Percentiles rank a stretch among this genome's conserved stretches.
Conservation (phyloP, 768 basidiomycete genomes). For the Lactarius psammicola region DNA sequence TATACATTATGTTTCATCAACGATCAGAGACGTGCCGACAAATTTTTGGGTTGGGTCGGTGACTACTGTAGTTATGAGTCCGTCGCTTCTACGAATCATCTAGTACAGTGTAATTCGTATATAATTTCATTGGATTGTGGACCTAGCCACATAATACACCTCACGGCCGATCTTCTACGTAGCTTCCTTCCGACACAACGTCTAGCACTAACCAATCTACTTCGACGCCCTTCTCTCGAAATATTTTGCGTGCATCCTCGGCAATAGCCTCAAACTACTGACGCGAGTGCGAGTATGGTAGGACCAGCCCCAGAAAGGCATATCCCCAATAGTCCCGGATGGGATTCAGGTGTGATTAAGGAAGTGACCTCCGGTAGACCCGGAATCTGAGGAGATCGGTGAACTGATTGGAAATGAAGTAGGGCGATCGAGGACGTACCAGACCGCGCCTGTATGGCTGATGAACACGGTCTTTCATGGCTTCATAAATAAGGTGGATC, state of each 20-base stretch:
- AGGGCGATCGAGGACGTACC: constrained; percentile 45
- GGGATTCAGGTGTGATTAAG: constrained; percentile 79
- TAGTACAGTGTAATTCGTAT: not conserved
- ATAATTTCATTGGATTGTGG: not conserved
- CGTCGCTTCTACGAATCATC: not conserved
- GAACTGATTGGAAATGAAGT: not conserved
- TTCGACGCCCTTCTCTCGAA: constrained; percentile 65
- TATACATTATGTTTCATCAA: not conserved
- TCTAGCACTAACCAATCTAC: constrained; percentile 90
- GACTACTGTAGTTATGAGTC: not conserved
- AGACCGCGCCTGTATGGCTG: constrained; percentile 92
- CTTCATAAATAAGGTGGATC: constrained; percentile 98
- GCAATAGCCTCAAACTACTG: constrained; percentile 76
- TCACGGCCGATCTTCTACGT: constrained; percentile 27
- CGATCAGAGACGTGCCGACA: not conserved
- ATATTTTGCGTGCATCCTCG: constrained; percentile 73
- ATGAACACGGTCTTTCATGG: constrained; percentile 98
- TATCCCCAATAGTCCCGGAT: constrained; percentile 94
- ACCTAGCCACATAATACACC: constrained; percentile 4
- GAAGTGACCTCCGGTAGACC: constrained; percentile 92
- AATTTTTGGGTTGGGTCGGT: not conserved
- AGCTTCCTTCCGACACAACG: constrained; percentile 50
- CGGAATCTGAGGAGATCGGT: constrained; percentile 65
- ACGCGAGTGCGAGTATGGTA: constrained; percentile 93
- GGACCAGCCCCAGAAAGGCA: constrained; percentile 98